Conservation (phyloP, 2,329 filamentous ascomycete genomes). For the Fusarium palustre region DNA sequence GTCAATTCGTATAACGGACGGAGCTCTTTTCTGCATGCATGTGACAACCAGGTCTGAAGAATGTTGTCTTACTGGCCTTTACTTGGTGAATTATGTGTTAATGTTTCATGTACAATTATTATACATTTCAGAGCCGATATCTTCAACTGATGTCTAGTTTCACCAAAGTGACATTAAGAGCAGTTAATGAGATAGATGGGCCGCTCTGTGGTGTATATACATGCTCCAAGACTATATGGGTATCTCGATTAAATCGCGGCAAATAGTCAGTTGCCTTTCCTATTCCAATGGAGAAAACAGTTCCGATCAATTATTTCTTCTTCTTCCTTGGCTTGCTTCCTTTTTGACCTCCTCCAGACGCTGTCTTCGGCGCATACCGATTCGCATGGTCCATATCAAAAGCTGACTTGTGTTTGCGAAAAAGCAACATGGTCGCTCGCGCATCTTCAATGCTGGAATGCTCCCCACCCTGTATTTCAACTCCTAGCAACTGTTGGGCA, state of each 20-base stretch:
- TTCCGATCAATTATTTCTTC: slow-evolving; percentile 47
- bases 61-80: neutral
- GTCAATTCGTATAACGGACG: neutral
- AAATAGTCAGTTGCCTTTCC: neutral
- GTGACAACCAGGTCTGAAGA: neutral
- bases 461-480: slow-evolving; percentile 72
- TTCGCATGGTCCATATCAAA: slow-evolving; percentile 86
- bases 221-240: slow-evolving; percentile 25
- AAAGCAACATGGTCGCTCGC: slow-evolving; percentile 88
- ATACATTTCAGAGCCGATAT: too few relatives aligned
- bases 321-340: slow-evolving; percentile 59
- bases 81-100: neutral
- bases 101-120: neutral
- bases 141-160: neutral
- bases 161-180: neutral
- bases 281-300: neutral
- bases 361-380: slow-evolving; percentile 64
- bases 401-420: slow-evolving; percentile 81
- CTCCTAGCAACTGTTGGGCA: slow-evolving; percentile 66
- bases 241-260: slow-evolving; percentile 31
- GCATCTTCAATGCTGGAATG: slow-evolving; percentile 84
- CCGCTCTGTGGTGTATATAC: neutral
- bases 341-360: slow-evolving; percentile 44
- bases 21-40: neutral
- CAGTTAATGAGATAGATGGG: neutral